Evolutionary conservation across 768 basidiomycete genomes (phyloP).

Genomic region (Macrolepiota dolichaula): DNA sequence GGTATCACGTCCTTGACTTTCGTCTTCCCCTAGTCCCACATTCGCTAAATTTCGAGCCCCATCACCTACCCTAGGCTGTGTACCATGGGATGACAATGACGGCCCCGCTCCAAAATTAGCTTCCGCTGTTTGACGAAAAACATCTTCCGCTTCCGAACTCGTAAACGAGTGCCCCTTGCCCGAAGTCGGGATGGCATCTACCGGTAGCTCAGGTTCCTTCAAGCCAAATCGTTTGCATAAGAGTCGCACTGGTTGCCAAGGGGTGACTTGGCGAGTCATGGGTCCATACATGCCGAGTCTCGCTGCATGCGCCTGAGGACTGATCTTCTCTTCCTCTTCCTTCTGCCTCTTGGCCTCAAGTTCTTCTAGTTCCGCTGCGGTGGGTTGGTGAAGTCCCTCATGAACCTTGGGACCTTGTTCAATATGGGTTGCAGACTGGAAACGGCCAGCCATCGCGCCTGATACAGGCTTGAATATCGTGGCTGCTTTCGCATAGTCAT

Average conservation of each 20-base stretch:
- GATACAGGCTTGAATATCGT: slow-evolving; percentile 88
- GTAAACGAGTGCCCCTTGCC: slow-evolving; percentile 19
- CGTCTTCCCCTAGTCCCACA: slow-evolving; percentile 90
- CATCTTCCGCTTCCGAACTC: slow-evolving; percentile 18
- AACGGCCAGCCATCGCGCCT: slow-evolving; percentile 92
- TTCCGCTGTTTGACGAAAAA: slow-evolving; percentile 11
- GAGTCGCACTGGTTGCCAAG: slow-evolving; percentile 81
- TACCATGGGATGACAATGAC: background rate
- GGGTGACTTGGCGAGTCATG: slow-evolving; percentile 69
- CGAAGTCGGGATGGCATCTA: slow-evolving; percentile 26
- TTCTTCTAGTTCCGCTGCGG: slow-evolving; percentile 37
- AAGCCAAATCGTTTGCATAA: slow-evolving; percentile 94
- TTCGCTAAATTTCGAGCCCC: slow-evolving; percentile 68
- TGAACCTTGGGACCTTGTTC: slow-evolving; percentile 59
- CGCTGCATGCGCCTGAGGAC: slow-evolving; percentile 80
- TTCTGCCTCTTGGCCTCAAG: slow-evolving; percentile 40
- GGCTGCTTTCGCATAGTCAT: slow-evolving; percentile 85
- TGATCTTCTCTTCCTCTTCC: slow-evolving; percentile 55
- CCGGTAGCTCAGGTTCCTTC: slow-evolving; percentile 74
- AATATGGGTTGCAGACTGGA: slow-evolving; percentile 76
- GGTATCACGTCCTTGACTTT: slow-evolving; percentile 82
- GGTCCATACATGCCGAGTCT: slow-evolving; percentile 86
- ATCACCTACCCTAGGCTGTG: slow-evolving; percentile 10
- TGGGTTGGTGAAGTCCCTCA: slow-evolving; percentile 69
- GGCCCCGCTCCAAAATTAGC: background rate